Evolutionary conservation across 106 monocot genomes (phyloP), one percentile per base, ranked within the genome.

Genomic region (Dioscorea zingiberensis): DNA sequence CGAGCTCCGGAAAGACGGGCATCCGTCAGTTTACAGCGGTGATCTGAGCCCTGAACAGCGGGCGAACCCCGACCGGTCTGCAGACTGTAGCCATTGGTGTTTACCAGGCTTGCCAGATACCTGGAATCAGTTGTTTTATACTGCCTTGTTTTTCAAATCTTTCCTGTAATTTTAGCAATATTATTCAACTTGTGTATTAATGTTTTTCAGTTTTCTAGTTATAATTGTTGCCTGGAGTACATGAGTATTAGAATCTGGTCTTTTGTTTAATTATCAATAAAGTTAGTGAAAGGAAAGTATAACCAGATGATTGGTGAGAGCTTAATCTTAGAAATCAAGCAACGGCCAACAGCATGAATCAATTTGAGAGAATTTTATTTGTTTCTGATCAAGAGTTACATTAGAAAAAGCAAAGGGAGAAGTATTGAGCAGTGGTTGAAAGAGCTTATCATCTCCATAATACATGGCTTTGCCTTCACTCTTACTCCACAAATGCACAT

Each of bases 61-160:
- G 12, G 74, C 87, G 22, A 81, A 87, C 66, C 94, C 90, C 2
- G 83, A 74, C 25, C 76, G 60, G 32, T 91, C 80, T 13, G 77
- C 91, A 24, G 88, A 95, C 74, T 95, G 95, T 72, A 95, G 87
- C 74, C 95, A 95, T 44, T 91, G 95, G 95, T 95, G 95, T 72
- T 74, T 91, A 12, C 91, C 95, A 0, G 95, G 91, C n/a, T 76
- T 95, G 3, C 88, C 95, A 2, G 95, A 95, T 54, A 85, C 87
- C 0, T 95, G 91, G 91, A 91, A 95, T 70, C 80, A 80, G 54
- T 80, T 95, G 47, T 73, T 95, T 51, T 95, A 91, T 57, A 72
- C 94, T 17, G 80, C 83, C 3, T 74, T 93, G 47, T 81, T 85
- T 83, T 83, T 55, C 38, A 8, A 10, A 38, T 2, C 10, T 38